Conservation (phyloP, 192 early-diverging fungal genomes). For the Linnemannia exigua region DNA sequence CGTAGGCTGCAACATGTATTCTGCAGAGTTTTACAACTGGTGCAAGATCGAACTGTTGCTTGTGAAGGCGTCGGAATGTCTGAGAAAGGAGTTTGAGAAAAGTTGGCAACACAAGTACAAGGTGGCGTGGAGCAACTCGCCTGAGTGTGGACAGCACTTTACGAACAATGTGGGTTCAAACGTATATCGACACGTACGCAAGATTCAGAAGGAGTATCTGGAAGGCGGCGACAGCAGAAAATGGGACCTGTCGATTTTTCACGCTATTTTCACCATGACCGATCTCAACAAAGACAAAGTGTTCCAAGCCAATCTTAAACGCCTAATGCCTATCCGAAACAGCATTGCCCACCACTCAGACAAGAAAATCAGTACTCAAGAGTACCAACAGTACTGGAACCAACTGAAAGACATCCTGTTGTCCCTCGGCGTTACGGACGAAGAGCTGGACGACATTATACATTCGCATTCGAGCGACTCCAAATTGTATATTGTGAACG, state of each 20-base stretch:
- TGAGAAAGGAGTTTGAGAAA: conserved; percentile 44
- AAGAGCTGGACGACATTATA: conserved; percentile 46
- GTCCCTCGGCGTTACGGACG: conserved; percentile 43
- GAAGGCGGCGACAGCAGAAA: conserved; percentile 42
- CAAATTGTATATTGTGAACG: conserved; percentile 42
- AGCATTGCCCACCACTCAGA: conserved; percentile 40
- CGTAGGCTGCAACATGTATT: conserved; percentile 42
- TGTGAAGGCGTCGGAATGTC: conserved; percentile 45
- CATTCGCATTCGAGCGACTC: conserved; percentile 48
- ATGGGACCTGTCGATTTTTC: conserved; percentile 40
- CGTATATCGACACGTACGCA: conserved; percentile 39
- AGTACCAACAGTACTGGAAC: conserved; percentile 46
- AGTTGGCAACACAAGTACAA: conserved; percentile 41
- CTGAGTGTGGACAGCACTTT: conserved; percentile 41
- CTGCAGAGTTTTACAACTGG: conserved; percentile 44
- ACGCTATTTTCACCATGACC: conserved; percentile 45
- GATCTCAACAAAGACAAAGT: conserved; percentile 41
- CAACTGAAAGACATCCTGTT: conserved; percentile 43
- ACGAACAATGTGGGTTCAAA: conserved; percentile 30
- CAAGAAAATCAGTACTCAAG: conserved; percentile 44
- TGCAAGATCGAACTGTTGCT: conserved; percentile 46
- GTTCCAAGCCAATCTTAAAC: conserved; percentile 45
- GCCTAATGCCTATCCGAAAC: conserved; percentile 47
- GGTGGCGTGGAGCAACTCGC: conserved; percentile 42
- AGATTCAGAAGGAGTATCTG: conserved; percentile 43